Evolutionary conservation across 179 eudicot species (phyloP).

Genomic region (Beta macrorhiza): DNA sequence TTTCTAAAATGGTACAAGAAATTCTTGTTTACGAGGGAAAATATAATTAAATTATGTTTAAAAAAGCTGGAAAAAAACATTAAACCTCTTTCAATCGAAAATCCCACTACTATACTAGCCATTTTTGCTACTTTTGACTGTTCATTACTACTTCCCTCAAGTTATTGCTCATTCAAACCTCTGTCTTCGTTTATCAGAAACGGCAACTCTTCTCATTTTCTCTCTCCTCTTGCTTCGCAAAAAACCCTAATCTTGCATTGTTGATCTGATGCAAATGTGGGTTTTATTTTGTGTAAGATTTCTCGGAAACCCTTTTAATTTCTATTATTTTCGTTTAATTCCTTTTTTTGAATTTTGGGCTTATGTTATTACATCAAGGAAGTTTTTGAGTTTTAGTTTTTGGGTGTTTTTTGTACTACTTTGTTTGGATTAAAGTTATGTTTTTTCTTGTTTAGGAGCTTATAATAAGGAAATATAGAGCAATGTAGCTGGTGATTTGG

Average conservation of each 20-base stretch:
- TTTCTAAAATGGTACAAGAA: neutral
- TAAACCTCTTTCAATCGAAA: constrained; percentile 13
- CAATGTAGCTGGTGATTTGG: constrained; percentile 20
- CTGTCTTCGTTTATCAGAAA: constrained; percentile 26
- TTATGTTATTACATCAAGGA: neutral
- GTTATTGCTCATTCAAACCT: constrained; percentile 25
- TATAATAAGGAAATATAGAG: neutral
- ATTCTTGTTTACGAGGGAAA: constrained; percentile 25
- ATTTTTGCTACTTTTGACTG: constrained; percentile 26
- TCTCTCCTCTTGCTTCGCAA: constrained; percentile 10
- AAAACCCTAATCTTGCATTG: constrained; percentile 38
- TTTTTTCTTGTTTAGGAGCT: constrained; percentile 4
- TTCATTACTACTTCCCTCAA: constrained; percentile 17
- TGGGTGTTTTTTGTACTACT: neutral
- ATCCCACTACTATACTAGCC: constrained; percentile 1
- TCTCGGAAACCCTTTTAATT: constrained; percentile 17
- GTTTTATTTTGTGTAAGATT: constrained; percentile 24
- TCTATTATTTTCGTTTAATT: neutral
- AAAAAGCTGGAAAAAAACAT: neutral
- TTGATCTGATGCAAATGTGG: constrained; percentile 22
- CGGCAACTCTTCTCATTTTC: constrained; percentile 2
- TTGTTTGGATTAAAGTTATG: neutral
- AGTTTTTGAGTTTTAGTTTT: neutral
- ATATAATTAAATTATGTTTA: neutral
- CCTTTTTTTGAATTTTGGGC: neutral